A percentile compares a stretch with the other conserved stretches of the same genome.
phyloP scores from a whole-genome alignment of 331 rosid species.

The Rosa hybrid region DNA sequence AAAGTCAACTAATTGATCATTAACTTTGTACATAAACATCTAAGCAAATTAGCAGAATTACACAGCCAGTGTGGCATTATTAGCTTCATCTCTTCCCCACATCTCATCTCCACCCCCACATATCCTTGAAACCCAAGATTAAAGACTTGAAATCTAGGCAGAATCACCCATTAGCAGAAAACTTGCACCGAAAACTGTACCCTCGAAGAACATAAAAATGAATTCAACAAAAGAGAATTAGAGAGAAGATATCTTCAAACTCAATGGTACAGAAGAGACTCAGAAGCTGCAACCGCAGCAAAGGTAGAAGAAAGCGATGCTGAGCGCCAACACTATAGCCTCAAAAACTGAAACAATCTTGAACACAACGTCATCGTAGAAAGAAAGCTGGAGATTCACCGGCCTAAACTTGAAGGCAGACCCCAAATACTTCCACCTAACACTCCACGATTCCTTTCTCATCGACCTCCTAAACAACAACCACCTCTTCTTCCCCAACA shows the following conservation, averaged over 20 bases:
- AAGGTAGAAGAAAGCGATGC: conserved; percentile 56
- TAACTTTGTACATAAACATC: not conserved
- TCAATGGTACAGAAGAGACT: conserved; percentile 8
- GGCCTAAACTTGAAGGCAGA: conserved; percentile 58
- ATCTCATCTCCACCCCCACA: not conserved
- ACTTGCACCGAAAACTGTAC: not conserved
- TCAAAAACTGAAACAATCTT: conserved; percentile 65
- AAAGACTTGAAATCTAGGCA: not conserved
- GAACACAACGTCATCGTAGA: conserved; percentile 53
- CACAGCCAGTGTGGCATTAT: not conserved
- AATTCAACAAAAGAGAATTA: not conserved
- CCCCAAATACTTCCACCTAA: conserved; percentile 48
- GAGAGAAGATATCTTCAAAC: not conserved
- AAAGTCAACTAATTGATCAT: not conserved
- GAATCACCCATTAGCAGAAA: not conserved
- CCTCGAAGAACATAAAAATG: not conserved
- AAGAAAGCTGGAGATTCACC: conserved; percentile 44
- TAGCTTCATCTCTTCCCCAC: not conserved
- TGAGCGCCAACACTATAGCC: conserved; percentile 48
- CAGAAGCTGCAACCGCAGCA: conserved; percentile 75
- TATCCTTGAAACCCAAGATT: not conserved
- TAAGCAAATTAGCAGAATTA: not conserved
- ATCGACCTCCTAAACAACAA: conserved; percentile 40
- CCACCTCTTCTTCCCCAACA: conserved; percentile 41
- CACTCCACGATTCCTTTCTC: conserved; percentile 44